Conservation (phyloP, 2,329 filamentous ascomycete genomes). For the Phoma sp. region DNA sequence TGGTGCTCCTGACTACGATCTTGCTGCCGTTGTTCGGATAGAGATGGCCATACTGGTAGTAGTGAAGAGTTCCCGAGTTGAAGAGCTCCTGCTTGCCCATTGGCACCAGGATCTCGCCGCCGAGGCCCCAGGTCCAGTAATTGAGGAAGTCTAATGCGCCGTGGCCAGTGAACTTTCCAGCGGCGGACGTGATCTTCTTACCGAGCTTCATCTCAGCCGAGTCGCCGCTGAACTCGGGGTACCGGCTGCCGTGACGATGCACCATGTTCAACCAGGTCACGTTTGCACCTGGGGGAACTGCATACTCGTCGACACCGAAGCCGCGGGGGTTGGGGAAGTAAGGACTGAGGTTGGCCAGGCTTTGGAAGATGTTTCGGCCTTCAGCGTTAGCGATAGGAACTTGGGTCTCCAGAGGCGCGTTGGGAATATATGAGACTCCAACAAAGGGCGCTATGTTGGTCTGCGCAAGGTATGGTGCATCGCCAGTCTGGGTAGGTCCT, state of each 20-base stretch:
- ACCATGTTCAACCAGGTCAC: conserved; percentile 76
- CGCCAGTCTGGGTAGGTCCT: conserved; percentile 74
- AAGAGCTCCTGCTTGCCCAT: conserved; percentile 76
- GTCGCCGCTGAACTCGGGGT: conserved; percentile 67
- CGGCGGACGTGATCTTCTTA: conserved; percentile 63
- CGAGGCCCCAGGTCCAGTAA: conserved; percentile 72
- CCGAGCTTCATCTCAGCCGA: conserved; percentile 62
- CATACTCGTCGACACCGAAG: conserved; percentile 76
- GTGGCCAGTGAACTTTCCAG: conserved; percentile 61
- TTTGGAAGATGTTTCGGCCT: conserved; percentile 71
- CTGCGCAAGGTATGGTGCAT: conserved; percentile 73
- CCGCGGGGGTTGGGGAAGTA: conserved; percentile 72
- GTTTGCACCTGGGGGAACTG: conserved; percentile 69
- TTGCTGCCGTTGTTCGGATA: conserved; percentile 73
- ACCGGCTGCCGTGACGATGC: conserved; percentile 74
- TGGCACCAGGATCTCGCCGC: conserved; percentile 73
- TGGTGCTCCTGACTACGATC: conserved; percentile 75
- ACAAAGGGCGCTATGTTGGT: conserved; percentile 70
- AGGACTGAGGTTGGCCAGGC: conserved; percentile 72
- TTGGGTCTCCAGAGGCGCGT: conserved; percentile 73
- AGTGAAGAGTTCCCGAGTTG: conserved; percentile 72
- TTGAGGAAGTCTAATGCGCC: conserved; percentile 71
- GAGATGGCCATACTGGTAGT: conserved; percentile 73
- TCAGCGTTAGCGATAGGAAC: conserved; percentile 65
- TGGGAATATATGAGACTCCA: conserved; percentile 68